These are phyloP conservation scores for Solanum pennellii DNA, from an alignment of 257 asterid genomes.

Conservation along the genomic window DNA sequence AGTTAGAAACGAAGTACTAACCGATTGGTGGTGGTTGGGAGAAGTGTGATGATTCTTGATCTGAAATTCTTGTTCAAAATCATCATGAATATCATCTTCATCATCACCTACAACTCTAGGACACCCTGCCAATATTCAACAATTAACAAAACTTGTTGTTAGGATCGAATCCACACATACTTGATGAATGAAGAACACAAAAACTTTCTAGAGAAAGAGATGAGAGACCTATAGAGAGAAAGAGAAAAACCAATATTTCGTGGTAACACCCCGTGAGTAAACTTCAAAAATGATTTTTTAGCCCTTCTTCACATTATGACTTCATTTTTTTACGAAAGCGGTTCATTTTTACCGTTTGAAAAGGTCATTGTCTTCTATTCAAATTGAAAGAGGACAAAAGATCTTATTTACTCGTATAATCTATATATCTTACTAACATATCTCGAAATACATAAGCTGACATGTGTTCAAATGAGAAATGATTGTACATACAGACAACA, in stretches of 20 bases:
- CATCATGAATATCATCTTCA: conserved; percentile 44
- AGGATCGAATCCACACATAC: too few relatives aligned
- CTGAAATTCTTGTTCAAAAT: conserved; percentile 55
- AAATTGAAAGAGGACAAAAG: not conserved
- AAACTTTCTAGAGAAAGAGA: too few relatives aligned
- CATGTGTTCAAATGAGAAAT: too few relatives aligned
- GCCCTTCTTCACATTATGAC: too few relatives aligned
- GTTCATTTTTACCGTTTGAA: too few relatives aligned
- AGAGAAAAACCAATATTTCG: too few relatives aligned
- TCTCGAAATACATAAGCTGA: not conserved
- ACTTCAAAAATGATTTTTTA: too few relatives aligned
- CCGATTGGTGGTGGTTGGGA: conserved; percentile 18
- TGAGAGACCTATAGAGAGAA: too few relatives aligned
- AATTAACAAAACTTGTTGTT: not conserved
- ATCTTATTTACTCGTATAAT: not conserved
- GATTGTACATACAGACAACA: not conserved
- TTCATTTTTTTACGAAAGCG: too few relatives aligned
- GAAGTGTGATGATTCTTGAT: conserved; percentile 21
- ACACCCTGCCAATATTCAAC: conserved; percentile 23
- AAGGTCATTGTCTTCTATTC: not conserved
- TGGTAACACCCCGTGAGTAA: too few relatives aligned
- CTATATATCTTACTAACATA: not conserved
- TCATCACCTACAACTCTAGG: conserved; percentile 65
- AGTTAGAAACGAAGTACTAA: conserved; percentile 2
- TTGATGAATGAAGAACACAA: too few relatives aligned